Evolutionary conservation across 345 rosid genomes (phyloP), one percentile per base, ranked within the genome.

Genomic region (Populus ilicifolia): DNA sequence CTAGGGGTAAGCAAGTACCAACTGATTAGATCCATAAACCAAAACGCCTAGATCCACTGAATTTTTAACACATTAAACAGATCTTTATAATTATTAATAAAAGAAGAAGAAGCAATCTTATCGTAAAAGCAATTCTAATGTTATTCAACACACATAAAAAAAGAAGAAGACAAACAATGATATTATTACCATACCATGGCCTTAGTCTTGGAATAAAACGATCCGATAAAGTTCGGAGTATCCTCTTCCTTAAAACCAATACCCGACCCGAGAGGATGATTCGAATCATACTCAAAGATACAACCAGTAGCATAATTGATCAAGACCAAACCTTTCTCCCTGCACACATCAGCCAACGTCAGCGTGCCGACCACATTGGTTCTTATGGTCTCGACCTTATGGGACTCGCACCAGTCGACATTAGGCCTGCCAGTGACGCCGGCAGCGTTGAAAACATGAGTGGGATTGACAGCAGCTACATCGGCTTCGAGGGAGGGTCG

Each of bases 331-430:
- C 97, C 96, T 5, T 84, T 91, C n/a, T 90, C 93, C 66, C 84
- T 82, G 86, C 97, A 94, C 2, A 92, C 85, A 70, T 92, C 98
- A 35, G 98, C 98, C 36, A 92, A 87, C 13, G 98, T 92, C 23
- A 94, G 85, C 6, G 98, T 94, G 10, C 97, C 98, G 39, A 83
- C 93, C 44, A 94, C 97, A 79, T 94, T 94, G 50, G 97, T 85
- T 61, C 94, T 84, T 56, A 94, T 91, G 27, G 98, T 94, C 89
- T 94, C 98, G 43, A 91, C 98, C 88, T 91, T 94, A 66, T 92
- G 97, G 41, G 93, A 84, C 71, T 94, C 98, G 73, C 98, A 94
- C 98, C 98, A 94, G 77, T 94, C 98, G 68, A 92, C 97, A 79
- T 92, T 94, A 16, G 98, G 98, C 43, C 94, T 86, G 10, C 97